Base-by-base conservation (phyloP, 192 early-diverging fungal species). In the Funneliformis geosporum region DNA sequence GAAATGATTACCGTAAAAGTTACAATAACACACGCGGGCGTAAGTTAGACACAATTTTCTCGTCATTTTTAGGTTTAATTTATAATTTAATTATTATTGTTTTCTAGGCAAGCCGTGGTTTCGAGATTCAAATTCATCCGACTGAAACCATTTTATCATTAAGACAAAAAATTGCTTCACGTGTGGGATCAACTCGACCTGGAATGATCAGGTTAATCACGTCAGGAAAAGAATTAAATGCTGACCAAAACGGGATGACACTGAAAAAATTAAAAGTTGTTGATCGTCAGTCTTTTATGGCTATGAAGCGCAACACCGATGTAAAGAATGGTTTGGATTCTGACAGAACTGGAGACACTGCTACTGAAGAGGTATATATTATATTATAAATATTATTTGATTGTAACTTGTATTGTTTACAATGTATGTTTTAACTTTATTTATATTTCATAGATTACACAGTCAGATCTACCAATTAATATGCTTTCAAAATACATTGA, bases 401-500 rank as follows among this genome's bases (percentile, higher is more conserved):
- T 47, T 25, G 25, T 16, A 46, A 28, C 2, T 14, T 50, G 8
- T 28, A 2, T 27, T 43, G 25, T 72, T 44, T 47, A 44, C 46
- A 23, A 18, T 27, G 61, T 61, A 27, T 10, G 10, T 44, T 5
- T n/a, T n/a, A n/a, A n/a, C n/a, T n/a, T n/a, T 12, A 23, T 79
- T 2, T 0, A 2, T 33, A 61, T 38, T 79, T 78, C 38, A 39
- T 69, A 55, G 79, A 82, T 83, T 69, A 78, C 61, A 42, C 79
- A 25, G 23, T 77, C 25, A 1, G 73, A 81, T 76, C 33, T 76
- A n/a, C 86, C 86, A 8, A 85, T 80, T 38, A 84, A 85, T 70
- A 43, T 87, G 23, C 64, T 87, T 12, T 79, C 83, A 33, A 81
- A 80, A 38, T 87, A 85, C 42, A 82, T 87, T 47, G 86, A 87